A percentile compares a stretch with the other conserved stretches of the same genome.
Conservation (phyloP, 495 filamentous ascomycete genomes). For the Penicillium verhagenii region DNA sequence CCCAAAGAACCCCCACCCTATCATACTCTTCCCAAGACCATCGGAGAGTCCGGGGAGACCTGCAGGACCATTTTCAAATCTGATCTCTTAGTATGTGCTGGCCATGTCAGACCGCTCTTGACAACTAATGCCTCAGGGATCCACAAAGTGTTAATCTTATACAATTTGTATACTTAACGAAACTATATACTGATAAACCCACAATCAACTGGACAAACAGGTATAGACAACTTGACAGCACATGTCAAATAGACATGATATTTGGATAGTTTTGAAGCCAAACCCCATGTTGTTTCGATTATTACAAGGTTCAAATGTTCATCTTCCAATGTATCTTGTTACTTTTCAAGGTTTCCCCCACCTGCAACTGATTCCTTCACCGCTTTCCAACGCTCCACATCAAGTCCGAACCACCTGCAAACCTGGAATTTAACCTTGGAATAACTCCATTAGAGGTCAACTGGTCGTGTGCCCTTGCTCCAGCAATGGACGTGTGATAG, state of each 20-base stretch:
- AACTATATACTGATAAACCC: too few relatives aligned
- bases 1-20: neutral
- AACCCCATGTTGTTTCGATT: too few relatives aligned
- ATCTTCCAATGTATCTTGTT: too few relatives aligned
- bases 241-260: too few relatives aligned
- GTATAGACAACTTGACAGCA: too few relatives aligned
- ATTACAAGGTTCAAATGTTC: too few relatives aligned
- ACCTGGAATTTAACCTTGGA: neutral
- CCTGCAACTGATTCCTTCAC: neutral
- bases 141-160: too few relatives aligned
- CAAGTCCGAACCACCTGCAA: neutral
- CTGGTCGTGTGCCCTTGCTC: constrained; percentile 27
- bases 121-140: neutral
- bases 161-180: too few relatives aligned
- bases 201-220: too few relatives aligned
- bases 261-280: too few relatives aligned
- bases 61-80: constrained; percentile 17
- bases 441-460: constrained; percentile 21
- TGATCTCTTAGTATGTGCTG: constrained; percentile 14
- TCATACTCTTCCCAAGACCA: constrained; percentile 1
- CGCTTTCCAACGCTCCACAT: neutral
- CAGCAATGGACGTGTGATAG: constrained; percentile 24
- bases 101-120: constrained; percentile 17
- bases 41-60: constrained; percentile 13
- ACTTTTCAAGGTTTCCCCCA: neutral